Evolutionary conservation across 2,329 filamentous ascomycete genomes (phyloP).

Genomic region (Bipolaris cookei): DNA sequence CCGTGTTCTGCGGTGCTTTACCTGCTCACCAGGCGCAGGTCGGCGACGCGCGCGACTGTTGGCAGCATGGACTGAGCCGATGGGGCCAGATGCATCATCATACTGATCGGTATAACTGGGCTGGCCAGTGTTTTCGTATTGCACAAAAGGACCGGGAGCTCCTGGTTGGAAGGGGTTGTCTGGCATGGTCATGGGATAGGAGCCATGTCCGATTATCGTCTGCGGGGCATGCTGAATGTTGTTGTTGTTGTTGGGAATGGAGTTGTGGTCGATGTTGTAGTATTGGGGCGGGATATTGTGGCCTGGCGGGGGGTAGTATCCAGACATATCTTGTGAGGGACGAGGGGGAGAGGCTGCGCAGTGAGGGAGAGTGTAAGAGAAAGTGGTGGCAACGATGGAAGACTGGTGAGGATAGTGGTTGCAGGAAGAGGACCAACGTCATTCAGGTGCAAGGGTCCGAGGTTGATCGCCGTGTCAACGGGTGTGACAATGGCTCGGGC

Average conservation of each 20-base stretch:
- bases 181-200: constrained; percentile 35
- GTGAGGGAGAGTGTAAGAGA: constrained; percentile 25
- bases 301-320: constrained; percentile 44
- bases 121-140: constrained; percentile 43
- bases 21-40: constrained; percentile 63
- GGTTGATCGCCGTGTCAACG: constrained; percentile 41
- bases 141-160: constrained; percentile 39
- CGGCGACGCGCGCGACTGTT: constrained; percentile 42
- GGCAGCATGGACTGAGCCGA: constrained; percentile 37
- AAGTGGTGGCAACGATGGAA: constrained; percentile 21
- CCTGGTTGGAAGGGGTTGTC: constrained; percentile 43
- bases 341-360: constrained; percentile 22
- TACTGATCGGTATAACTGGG: constrained; percentile 45
- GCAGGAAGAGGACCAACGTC: constrained; percentile 47
- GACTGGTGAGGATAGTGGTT: constrained; percentile 34
- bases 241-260: constrained; percentile 23
- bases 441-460: constrained; percentile 46
- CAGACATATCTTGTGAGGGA: constrained; percentile 42
- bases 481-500: constrained; percentile 37
- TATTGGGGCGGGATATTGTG: constrained; percentile 45
- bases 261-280: constrained; percentile 44
- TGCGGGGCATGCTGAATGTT: constrained; percentile 35
- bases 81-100: constrained; percentile 39
- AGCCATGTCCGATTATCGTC: constrained; percentile 40
- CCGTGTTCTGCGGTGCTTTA: constrained; percentile 91